phyloP scores from a whole-genome alignment of 2,329 filamentous ascomycete genomes.

The Colletotrichum somersetense region DNA sequence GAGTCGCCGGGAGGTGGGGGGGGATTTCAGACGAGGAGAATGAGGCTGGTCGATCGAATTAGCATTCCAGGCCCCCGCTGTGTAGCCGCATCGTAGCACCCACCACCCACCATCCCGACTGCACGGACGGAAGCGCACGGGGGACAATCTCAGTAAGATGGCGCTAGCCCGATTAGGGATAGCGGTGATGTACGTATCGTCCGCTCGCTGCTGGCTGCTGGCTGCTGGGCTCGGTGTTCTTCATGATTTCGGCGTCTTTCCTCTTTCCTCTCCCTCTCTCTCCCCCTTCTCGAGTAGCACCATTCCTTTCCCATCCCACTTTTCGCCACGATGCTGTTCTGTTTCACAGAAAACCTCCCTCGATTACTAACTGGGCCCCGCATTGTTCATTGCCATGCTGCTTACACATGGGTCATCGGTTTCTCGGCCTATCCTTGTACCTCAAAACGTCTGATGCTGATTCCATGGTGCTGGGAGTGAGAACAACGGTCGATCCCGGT shows the following conservation, averaged over 20 bases:
- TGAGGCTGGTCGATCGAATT: slow-evolving; percentile 12
- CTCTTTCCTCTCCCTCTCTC: background rate
- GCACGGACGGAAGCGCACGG: background rate
- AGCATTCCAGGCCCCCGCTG: background rate
- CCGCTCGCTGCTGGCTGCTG: background rate
- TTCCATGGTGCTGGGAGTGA: background rate
- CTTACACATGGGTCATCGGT: background rate
- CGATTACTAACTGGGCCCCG: no score
- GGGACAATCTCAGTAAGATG: background rate
- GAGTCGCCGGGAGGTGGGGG: background rate
- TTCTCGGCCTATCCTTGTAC: no score
- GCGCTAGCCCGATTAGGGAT: background rate
- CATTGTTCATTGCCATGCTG: background rate
- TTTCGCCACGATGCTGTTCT: background rate
- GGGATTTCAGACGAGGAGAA: background rate
- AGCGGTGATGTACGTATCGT: background rate
- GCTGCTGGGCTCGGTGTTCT: no score
- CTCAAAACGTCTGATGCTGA: background rate
- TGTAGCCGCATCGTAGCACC: background rate
- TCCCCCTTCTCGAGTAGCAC: background rate
- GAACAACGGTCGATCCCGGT: background rate
- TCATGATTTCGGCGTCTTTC: no score
- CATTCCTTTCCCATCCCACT: background rate
- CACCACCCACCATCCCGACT: background rate
- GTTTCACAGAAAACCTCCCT: background rate